These are phyloP conservation scores for Mycena polygramma DNA, from an alignment of 768 basidiomycete species.

Conservation along the genomic window DNA sequence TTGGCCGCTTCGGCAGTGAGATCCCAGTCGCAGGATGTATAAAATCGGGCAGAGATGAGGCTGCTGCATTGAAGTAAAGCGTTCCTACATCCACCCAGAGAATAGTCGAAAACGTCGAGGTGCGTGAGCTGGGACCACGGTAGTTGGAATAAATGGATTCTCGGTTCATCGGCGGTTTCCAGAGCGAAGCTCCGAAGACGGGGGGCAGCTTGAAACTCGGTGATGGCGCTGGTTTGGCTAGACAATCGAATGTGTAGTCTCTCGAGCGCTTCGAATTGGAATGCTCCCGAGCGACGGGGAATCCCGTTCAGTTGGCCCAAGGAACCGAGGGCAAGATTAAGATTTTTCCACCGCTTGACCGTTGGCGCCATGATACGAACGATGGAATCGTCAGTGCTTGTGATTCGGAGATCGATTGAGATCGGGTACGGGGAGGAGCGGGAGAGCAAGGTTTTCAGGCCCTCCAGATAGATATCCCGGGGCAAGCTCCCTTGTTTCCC, in stretches of 20 bases:
- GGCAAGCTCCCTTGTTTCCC: background rate
- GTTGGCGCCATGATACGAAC: background rate
- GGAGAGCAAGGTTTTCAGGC: background rate
- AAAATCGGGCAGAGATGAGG: slow-evolving; percentile 4
- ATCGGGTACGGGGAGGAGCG: slow-evolving; percentile 1
- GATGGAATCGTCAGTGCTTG: too few relatives aligned
- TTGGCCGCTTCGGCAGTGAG: background rate
- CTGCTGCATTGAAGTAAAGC: slow-evolving; percentile 19
- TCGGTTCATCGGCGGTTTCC: background rate
- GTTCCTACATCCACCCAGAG: background rate
- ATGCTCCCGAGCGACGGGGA: too few relatives aligned
- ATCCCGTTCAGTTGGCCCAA: background rate
- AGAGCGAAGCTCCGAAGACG: slow-evolving; percentile 2
- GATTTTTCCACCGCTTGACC: background rate
- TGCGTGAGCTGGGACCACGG: slow-evolving; percentile 21
- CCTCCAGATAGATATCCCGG: background rate
- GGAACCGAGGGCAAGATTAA: background rate
- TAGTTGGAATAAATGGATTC: background rate
- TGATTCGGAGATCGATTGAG: background rate
- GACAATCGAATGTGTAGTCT: background rate
- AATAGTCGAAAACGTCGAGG: background rate
- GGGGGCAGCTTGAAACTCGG: slow-evolving; percentile 8
- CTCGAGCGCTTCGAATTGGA: slow-evolving; percentile 9
- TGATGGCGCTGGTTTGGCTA: background rate
- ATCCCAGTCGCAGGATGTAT: slow-evolving; percentile 10